Conservation (phyloP, 2,329 filamentous ascomycete genomes). For the Aspergillus melleus region DNA sequence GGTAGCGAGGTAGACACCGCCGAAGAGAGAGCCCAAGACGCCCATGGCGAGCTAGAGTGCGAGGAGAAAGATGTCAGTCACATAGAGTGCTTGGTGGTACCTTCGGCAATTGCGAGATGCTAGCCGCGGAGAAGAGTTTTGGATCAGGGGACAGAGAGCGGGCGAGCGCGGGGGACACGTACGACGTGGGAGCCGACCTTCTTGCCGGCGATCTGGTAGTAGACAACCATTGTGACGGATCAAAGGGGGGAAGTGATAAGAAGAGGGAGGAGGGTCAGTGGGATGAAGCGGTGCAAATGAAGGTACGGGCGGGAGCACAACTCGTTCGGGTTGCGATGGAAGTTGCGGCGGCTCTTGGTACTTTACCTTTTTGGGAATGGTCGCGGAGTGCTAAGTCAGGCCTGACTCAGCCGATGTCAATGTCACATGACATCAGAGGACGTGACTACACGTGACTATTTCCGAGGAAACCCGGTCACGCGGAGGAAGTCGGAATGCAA, state of each 20-base stretch:
- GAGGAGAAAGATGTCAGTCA: conserved; percentile 17
- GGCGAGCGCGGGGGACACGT: conserved; percentile 30
- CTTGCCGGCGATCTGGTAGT: conserved; percentile 53
- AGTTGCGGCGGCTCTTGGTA: conserved; percentile 15
- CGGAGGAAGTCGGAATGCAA: background rate
- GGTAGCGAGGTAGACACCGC: conserved; percentile 46
- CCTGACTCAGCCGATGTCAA: conserved; percentile 2
- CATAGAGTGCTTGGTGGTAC: conserved; percentile 8
- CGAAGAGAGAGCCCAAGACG: conserved; percentile 53
- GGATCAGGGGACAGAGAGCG: conserved; percentile 6
- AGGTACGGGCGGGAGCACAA: conserved; percentile 19
- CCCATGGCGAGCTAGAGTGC: conserved; percentile 59
- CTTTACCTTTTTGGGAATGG: conserved; percentile 12
- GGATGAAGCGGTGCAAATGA: conserved; percentile 28
- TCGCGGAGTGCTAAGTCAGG: conserved; percentile 7
- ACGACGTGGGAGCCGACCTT: conserved; percentile 55
- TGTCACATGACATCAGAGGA: background rate
- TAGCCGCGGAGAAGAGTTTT: conserved; percentile 22
- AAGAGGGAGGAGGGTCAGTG: conserved; percentile 17
- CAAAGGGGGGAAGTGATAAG: conserved; percentile 19
- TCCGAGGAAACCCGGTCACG: too few species aligned
- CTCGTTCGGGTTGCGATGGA: conserved; percentile 17
- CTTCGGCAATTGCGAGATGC: background rate
- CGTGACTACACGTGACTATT: too few species aligned
- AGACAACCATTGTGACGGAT: conserved; percentile 50